Percentiles rank a stretch among this genome's conserved stretches.
Evolutionary conservation across 257 asterid genomes (phyloP).

Genomic region (Scutellaria barbata): DNA sequence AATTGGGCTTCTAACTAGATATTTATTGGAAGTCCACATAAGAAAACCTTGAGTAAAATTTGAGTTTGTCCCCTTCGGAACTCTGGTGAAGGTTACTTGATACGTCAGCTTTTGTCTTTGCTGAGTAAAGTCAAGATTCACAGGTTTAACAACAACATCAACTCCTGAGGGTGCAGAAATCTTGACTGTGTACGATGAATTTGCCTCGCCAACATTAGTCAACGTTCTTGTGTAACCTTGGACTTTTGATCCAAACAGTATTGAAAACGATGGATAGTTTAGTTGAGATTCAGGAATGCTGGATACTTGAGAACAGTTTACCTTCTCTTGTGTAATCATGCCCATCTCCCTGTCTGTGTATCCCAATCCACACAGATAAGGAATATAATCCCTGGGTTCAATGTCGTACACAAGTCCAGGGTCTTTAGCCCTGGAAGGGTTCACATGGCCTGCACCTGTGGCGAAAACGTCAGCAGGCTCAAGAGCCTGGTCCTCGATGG

Average conservation of each 20-base stretch:
- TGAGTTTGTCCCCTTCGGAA: not conserved
- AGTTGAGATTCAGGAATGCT: conserved; percentile 26
- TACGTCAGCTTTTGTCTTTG: conserved; percentile 11
- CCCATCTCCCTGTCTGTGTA: conserved; percentile 21
- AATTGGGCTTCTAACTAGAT: conserved; percentile 39
- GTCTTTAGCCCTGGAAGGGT: conserved; percentile 34
- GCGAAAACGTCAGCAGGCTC: conserved; percentile 38
- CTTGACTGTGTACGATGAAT: conserved; percentile 22
- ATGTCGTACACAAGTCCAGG: conserved; percentile 39
- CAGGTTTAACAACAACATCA: conserved; percentile 20
- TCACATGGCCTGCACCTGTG: conserved; percentile 41
- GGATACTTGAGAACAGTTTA: conserved; percentile 5
- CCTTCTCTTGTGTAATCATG: conserved; percentile 15
- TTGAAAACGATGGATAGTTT: conserved; percentile 32
- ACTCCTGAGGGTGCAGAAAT: conserved; percentile 23
- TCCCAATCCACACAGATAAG: conserved; percentile 34
- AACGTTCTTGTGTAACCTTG: conserved; percentile 33
- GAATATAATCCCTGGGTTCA: conserved; percentile 29
- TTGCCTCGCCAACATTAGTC: conserved; percentile 34
- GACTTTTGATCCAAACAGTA: conserved; percentile 3
- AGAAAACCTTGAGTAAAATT: conserved; percentile 33
- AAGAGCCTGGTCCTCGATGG: conserved; percentile 31
- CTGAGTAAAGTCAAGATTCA: conserved; percentile 3
- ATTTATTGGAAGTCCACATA: conserved; percentile 30
- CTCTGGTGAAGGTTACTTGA: conserved; percentile 19